Base-by-base conservation (phyloP, 805 yeast species). In the Monosporozyma yasuniensis region DNA sequence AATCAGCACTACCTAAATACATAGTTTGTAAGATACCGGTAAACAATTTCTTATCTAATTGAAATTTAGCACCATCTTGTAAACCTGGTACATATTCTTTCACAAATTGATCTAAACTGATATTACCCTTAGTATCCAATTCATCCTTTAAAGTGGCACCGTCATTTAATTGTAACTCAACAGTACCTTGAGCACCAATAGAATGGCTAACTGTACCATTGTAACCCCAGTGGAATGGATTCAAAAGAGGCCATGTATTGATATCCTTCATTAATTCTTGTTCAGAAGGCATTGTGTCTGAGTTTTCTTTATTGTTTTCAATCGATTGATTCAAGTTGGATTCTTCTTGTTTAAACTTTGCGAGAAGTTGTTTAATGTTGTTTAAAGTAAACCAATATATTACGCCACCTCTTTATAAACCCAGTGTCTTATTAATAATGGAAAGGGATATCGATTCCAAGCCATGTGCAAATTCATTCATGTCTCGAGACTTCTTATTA, bases 11-110 rank as follows among this genome's bases (percentile, higher is more conserved):
- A 2, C 83, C 77, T 44, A 90, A 79, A 60, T 79, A 81, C 62
- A 84, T 61, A 2, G 96, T 88, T 66, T 90, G 96, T 25, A 87
- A 66, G 50, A 83, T 76, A 22, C 96, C 96, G 52, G 80, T 80
- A 64, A 79, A 79, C 27, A 84, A 64, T 3, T 76, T 66, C 7
- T 93, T 93, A 53, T 79, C 76, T 61, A 83, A 69, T 64, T 78
- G 68, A 56, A 83, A 74, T 56, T 72, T 72, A 38, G 79, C 62
- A 7, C 74, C 74, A 45, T 77, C 60, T 35, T 64, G 61, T 50
- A 82, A 72, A 9, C 69, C 78, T 0, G 82, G 79, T 4, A 75
- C 67, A 42, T 63, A 46, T 25, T 60, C 46, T 12, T 59, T 49
- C 4, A 65, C 54, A 39, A 66, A 63, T 16, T 59, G 57, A 21